Base-by-base conservation (phyloP, 768 basidiomycete genomes). In the Calocybe cyanea region DNA sequence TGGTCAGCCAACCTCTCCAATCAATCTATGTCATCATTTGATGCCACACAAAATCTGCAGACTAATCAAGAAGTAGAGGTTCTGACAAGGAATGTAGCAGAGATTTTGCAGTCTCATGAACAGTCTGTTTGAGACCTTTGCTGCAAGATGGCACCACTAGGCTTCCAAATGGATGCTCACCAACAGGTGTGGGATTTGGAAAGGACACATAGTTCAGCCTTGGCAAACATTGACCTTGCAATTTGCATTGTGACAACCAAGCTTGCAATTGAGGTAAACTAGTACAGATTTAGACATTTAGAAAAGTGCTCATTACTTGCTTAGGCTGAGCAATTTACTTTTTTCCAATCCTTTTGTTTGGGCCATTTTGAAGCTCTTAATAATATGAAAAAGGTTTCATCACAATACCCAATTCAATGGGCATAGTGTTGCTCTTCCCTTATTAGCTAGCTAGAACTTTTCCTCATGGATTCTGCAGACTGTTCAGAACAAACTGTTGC, bases 291-390 rank as follows among this genome's bases (percentile, higher is more conserved):
- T 20, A 37, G 18, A 36, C 36, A 39, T 25, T 24, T 14, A 45
- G 14, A 42, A n/a, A 48, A 4, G 40, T 18, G 31, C 44, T 41
- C 50, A 47, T 30, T 19, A 24, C 7, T 35, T 7, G 7, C 34
- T 35, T 53, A 95, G 92, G 85, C 83, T 19, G 70, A 82, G 13
- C 68, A 73, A 30, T 95, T 95, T 53, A 73, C 77, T 46, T 72
- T 81, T 1, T 99, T 98, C 67, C 80, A 92, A 61, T 66, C 75
- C 10, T 97, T 92, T 58, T 98, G 95, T 59, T 80, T 89, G 0
- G 84, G 84, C 0, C 94, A 97, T 58, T 77, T 81, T 41, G 85
- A 88, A 54, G 93, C 92, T 0, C 70, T 87, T 45, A 81, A 87
- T 50, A 61, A 91, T 18, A 70, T 95, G 0, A 80, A 85, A 48